Percentiles rank a stretch among this genome's conserved stretches.
Evolutionary conservation across 345 rosid genomes (phyloP).

Genomic region (Carallia brachiata): DNA sequence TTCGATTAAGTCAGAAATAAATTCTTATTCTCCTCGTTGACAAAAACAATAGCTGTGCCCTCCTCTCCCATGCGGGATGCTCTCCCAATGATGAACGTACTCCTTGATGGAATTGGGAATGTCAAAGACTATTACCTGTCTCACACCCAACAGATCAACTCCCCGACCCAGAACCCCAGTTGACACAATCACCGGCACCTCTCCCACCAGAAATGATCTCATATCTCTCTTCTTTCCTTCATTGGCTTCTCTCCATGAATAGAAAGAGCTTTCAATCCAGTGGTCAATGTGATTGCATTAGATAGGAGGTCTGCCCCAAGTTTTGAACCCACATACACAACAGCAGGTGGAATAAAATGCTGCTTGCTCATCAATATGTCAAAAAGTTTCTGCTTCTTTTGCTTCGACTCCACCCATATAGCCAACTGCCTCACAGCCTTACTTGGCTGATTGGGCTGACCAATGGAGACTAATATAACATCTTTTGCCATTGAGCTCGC

Average conservation of each 20-base stretch:
- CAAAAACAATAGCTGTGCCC: constrained; percentile 63
- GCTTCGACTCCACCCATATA: constrained; percentile 91
- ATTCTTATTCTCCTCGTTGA: constrained; percentile 64
- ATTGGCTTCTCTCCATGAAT: constrained; percentile 91
- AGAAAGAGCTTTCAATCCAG: constrained; percentile 73
- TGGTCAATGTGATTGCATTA: constrained; percentile 60
- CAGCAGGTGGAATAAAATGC: constrained; percentile 73
- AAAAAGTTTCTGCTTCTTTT: constrained; percentile 92
- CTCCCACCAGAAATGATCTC: constrained; percentile 67
- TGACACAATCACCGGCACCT: constrained; percentile 71
- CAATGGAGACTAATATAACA: constrained; percentile 45
- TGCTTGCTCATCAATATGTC: constrained; percentile 70
- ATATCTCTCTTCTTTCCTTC: constrained; percentile 86
- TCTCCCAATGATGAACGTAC: constrained; percentile 87
- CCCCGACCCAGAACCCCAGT: constrained; percentile 87
- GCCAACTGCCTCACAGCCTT: constrained; percentile 75
- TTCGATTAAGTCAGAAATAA: constrained; percentile 56
- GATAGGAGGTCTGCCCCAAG: constrained; percentile 91
- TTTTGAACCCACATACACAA: constrained; percentile 79
- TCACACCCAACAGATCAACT: constrained; percentile 71
- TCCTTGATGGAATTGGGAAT: constrained; percentile 76
- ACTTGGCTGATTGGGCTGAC: constrained; percentile 60
- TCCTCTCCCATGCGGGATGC: constrained; percentile 79
- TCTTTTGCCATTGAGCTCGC: constrained; percentile 51
- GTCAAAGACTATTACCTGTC: constrained; percentile 88